These are phyloP conservation scores for Lodderomyces metapsilosis DNA, from an alignment of 1,139 yeast species.

Conservation along the genomic window DNA sequence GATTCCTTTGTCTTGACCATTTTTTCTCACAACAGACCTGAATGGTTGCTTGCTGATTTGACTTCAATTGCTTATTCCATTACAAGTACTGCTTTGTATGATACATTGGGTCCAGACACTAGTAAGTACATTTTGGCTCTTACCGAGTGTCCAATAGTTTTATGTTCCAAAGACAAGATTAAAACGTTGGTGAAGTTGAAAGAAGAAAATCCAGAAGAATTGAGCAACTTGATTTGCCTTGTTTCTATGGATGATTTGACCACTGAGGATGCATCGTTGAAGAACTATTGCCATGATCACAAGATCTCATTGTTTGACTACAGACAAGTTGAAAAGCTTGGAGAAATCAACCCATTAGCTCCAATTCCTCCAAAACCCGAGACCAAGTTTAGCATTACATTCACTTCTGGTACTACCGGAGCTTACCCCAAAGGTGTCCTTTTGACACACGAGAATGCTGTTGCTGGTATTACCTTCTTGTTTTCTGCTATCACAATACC, in stretches of 20 bases:
- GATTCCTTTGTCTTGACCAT: slow-evolving; percentile 34
- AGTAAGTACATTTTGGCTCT: slow-evolving; percentile 33
- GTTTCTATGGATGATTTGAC: slow-evolving; percentile 44
- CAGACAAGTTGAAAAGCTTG: slow-evolving; percentile 53
- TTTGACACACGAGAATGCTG: slow-evolving; percentile 51
- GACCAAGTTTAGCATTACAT: slow-evolving; percentile 62
- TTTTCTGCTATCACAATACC: slow-evolving; percentile 14
- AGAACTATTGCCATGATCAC: slow-evolving; percentile 21
- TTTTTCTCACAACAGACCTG: slow-evolving; percentile 35
- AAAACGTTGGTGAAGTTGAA: slow-evolving; percentile 28
- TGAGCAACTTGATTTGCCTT: slow-evolving; percentile 31
- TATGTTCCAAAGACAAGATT: slow-evolving; percentile 36
- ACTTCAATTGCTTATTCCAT: slow-evolving; percentile 37
- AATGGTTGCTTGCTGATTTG: slow-evolving; percentile 40
- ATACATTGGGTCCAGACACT: slow-evolving; percentile 38
- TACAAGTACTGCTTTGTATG: slow-evolving; percentile 41
- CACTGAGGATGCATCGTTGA: slow-evolving; percentile 18
- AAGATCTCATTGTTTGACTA: slow-evolving; percentile 31
- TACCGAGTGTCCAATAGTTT: slow-evolving; percentile 35
- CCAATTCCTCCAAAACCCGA: slow-evolving; percentile 53
- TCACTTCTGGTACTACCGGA: slow-evolving; percentile 80
- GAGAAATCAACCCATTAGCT: slow-evolving; percentile 45
- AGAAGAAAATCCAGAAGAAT: slow-evolving; percentile 19
- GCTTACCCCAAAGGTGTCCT: slow-evolving; percentile 70
- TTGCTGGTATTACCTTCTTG: slow-evolving; percentile 46